These are phyloP conservation scores for Licmophora abbreviata DNA, from an alignment of 108 stramenopile genomes.

Conservation along the genomic window DNA sequence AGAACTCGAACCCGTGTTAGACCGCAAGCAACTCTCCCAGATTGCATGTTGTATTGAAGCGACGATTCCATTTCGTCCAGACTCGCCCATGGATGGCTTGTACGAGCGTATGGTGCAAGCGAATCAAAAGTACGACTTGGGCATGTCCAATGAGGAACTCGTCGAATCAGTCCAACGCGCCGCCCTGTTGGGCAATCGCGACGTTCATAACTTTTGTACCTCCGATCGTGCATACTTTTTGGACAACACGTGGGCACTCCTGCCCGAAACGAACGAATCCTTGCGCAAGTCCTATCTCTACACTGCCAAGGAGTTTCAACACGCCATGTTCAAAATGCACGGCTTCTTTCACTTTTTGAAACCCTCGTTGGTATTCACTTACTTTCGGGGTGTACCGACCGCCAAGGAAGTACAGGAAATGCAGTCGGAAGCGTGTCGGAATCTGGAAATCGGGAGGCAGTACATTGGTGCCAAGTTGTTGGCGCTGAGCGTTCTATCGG, in stretches of 20 bases:
- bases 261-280: slow-evolving; percentile 37
- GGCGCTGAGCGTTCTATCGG: slow-evolving; percentile 26
- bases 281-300: slow-evolving; percentile 33
- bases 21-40: slow-evolving; percentile 15
- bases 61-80: slow-evolving; percentile 48
- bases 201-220: slow-evolving; percentile 38
- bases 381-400: slow-evolving; percentile 23
- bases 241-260: slow-evolving; percentile 47
- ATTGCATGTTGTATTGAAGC: slow-evolving; percentile 55
- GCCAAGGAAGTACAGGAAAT: slow-evolving; percentile 9
- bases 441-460: slow-evolving; percentile 23
- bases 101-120: slow-evolving; percentile 13
- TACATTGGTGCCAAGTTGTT: slow-evolving; percentile 47
- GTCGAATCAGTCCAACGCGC: slow-evolving; percentile 36
- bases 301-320: slow-evolving; percentile 29
- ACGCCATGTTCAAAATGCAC: slow-evolving; percentile 36
- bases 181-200: slow-evolving; percentile 22
- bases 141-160: slow-evolving; percentile 18
- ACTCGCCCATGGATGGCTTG: slow-evolving; percentile 22
- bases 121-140: slow-evolving; percentile 12
- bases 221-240: slow-evolving; percentile 30
- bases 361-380: slow-evolving; percentile 19
- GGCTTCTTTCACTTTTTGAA: slow-evolving; percentile 38
- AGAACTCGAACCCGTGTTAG: slow-evolving; percentile 13
- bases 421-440: slow-evolving; percentile 8